A percentile compares a stretch with the other conserved stretches of the same genome.
phyloP scores from a whole-genome alignment of 306 rosid genomes.

The Vigna hirtella region DNA sequence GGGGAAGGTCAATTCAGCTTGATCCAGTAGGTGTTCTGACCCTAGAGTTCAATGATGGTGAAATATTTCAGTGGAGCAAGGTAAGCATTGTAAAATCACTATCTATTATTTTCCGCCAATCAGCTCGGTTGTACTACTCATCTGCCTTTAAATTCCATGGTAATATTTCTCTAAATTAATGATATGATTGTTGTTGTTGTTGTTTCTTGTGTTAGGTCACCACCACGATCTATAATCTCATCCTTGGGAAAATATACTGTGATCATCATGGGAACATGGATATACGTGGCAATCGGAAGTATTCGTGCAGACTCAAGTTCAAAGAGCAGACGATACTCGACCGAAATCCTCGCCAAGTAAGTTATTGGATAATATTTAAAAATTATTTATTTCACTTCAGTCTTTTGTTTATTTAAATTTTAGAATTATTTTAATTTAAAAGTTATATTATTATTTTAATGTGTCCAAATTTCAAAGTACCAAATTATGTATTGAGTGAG shows the following conservation, averaged over 20 bases:
- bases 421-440: too few relatives aligned
- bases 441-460: not conserved
- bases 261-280: constrained; percentile 96
- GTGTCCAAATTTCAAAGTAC: not conserved
- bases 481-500: not conserved
- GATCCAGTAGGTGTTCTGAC: constrained; percentile 91
- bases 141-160: not conserved
- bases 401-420: too few relatives aligned
- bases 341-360: constrained; percentile 97
- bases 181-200: not conserved
- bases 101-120: constrained; percentile 11
- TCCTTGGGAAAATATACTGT: constrained; percentile 92
- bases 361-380: not conserved
- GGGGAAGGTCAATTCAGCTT: constrained; percentile 98
- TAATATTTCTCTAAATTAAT: not conserved
- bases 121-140: constrained; percentile 1
- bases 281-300: constrained; percentile 77
- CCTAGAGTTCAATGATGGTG: constrained; percentile 93
- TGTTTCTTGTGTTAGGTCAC: constrained; percentile 73
- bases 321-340: constrained; percentile 93
- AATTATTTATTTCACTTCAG: too few relatives aligned
- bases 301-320: constrained; percentile 87
- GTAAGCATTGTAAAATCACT: constrained; percentile 48
- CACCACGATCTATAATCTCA: constrained; percentile 87
- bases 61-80: constrained; percentile 98